phyloP scores from a whole-genome alignment of 208 protist species.

The Porcisia hertigi region DNA sequence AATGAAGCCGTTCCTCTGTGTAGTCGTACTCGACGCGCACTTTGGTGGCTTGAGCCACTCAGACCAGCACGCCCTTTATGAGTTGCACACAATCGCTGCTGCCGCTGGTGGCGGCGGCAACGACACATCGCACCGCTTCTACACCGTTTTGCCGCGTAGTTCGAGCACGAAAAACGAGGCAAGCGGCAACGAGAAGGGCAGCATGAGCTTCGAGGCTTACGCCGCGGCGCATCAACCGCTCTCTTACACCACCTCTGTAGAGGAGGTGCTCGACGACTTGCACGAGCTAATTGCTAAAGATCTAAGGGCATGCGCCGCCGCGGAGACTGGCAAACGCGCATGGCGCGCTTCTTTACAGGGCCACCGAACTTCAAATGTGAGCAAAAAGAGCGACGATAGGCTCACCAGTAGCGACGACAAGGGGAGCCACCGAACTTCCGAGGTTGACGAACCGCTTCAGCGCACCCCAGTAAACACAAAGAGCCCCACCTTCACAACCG shows the following conservation, averaged over 20 bases:
- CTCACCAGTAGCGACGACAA: too few species aligned
- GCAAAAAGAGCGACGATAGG: background rate
- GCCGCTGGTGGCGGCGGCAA: background rate
- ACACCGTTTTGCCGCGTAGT: conserved; percentile 18
- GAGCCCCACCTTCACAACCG: conserved; percentile 13
- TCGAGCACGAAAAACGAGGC: background rate
- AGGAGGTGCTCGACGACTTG: conserved; percentile 33
- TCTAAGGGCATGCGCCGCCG: background rate
- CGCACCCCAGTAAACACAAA: background rate
- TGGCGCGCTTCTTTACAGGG: background rate
- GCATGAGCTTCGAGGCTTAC: conserved; percentile 26
- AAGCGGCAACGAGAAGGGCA: conserved; percentile 3
- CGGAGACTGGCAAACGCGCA: background rate
- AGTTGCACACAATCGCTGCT: conserved; percentile 24
- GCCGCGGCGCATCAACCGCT: conserved; percentile 26
- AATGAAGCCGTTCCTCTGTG: conserved; percentile 28
- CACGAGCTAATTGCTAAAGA: conserved; percentile 21
- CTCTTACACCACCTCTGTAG: conserved; percentile 30
- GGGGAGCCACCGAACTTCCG: background rate
- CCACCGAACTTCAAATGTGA: background rate
- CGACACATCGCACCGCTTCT: conserved; percentile 16
- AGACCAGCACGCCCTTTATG: conserved; percentile 31
- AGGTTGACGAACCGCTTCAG: background rate
- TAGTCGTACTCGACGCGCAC: conserved; percentile 45
- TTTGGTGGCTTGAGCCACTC: conserved; percentile 26